Evolutionary conservation across 106 monocot species (phyloP).

Genomic region (Apostasia ramifera): DNA sequence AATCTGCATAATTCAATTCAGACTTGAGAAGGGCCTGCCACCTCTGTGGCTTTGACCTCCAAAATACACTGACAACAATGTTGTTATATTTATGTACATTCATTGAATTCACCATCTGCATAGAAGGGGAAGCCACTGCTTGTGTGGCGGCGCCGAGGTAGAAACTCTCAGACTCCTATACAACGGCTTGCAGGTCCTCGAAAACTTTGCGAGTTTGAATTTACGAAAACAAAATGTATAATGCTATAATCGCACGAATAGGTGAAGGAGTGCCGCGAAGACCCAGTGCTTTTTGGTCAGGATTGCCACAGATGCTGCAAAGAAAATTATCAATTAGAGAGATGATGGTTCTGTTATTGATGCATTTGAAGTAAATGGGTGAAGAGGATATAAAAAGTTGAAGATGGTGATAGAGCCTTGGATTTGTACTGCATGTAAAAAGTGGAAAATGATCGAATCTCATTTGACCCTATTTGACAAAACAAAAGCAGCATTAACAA

Average conservation of each 20-base stretch:
- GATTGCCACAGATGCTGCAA: conserved; percentile 17
- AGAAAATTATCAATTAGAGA: background rate
- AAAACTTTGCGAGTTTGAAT: background rate
- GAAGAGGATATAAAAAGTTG: too few relatives aligned
- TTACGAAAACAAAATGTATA: conserved; percentile 3
- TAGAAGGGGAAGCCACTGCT: background rate
- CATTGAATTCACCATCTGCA: conserved; percentile 1
- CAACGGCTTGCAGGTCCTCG: background rate
- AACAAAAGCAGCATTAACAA: too few relatives aligned
- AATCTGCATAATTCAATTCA: too few relatives aligned
- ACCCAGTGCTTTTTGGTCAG: conserved; percentile 7
- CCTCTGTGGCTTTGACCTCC: conserved; percentile 56
- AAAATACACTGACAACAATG: background rate
- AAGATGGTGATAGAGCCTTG: too few relatives aligned
- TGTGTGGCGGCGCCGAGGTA: background rate
- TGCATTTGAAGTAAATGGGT: too few relatives aligned
- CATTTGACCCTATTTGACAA: too few relatives aligned
- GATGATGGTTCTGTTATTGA: too few relatives aligned
- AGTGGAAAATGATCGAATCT: too few relatives aligned
- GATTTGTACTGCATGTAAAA: too few relatives aligned
- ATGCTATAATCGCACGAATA: conserved; percentile 20
- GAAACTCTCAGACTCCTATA: conserved; percentile 2
- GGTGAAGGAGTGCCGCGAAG: conserved; percentile 3
- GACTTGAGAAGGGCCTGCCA: conserved; percentile 42
- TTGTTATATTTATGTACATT: conserved; percentile 17